phyloP scores from a whole-genome alignment of 495 filamentous ascomycete genomes.

The Neurospora terricola region DNA sequence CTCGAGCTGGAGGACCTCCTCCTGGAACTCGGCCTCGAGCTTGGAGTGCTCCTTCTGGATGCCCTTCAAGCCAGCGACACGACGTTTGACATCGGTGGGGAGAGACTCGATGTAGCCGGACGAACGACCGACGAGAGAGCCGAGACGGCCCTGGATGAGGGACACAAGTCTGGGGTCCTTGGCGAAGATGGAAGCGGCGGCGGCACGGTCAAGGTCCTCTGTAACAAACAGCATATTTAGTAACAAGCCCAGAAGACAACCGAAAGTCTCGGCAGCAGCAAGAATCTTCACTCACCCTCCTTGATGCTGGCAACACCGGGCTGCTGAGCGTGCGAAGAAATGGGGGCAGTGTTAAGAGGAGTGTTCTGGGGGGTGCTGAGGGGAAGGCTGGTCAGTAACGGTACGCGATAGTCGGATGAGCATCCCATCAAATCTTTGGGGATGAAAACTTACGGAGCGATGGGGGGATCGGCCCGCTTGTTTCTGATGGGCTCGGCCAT shows the following conservation, averaged over 20 bases:
- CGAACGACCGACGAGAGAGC: conserved; percentile 83
- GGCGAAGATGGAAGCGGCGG: conserved; percentile 85
- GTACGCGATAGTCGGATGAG: neutral
- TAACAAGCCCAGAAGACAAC: neutral
- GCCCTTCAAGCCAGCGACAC: conserved; percentile 90
- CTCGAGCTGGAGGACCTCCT: conserved; percentile 93
- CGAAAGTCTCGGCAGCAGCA: conserved; percentile 18
- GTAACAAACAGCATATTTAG: conserved; percentile 11
- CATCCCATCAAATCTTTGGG: neutral
- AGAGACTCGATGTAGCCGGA: conserved; percentile 98
- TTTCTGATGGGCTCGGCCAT: conserved; percentile 92
- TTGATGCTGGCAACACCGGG: conserved; percentile 91
- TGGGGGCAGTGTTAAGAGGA: conserved; percentile 86
- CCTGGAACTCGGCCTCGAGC: conserved; percentile 95
- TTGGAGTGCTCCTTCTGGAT: conserved; percentile 98
- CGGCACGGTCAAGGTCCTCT: conserved; percentile 85
- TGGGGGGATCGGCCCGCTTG: conserved; percentile 72
- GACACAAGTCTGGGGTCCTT: conserved; percentile 85
- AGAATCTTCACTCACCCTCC: conserved; percentile 59
- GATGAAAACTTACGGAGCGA: conserved; percentile 56
- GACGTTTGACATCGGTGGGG: conserved; percentile 75
- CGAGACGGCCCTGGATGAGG: conserved; percentile 95
- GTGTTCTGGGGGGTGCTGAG: conserved; percentile 91
- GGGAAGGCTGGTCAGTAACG: conserved; percentile 18
- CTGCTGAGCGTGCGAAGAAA: conserved; percentile 94